Evolutionary conservation across 495 filamentous ascomycete genomes (phyloP).

Genomic region (Podospora australis): DNA sequence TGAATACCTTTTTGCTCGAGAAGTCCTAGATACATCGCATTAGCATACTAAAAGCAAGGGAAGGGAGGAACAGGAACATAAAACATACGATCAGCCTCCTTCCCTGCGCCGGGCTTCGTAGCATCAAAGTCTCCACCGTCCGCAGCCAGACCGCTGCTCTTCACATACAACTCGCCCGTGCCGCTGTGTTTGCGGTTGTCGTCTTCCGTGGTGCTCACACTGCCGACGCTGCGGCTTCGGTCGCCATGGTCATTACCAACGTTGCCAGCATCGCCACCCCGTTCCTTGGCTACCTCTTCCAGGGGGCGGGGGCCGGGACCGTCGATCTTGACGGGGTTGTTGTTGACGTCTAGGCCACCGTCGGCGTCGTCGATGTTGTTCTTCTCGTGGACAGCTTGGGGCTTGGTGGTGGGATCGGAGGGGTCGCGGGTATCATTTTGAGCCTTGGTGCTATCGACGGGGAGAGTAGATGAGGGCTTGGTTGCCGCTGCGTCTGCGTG

Average conservation of each 20-base stretch:
- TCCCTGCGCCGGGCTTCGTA: slow-evolving; percentile 52
- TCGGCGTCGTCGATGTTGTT: slow-evolving; percentile 25
- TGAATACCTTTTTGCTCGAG: slow-evolving; percentile 40
- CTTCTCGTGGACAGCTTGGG: slow-evolving; percentile 4
- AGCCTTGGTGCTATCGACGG: slow-evolving; percentile 28
- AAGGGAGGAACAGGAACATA: neutral
- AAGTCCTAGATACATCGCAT: slow-evolving; percentile 24
- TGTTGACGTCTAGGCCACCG: slow-evolving; percentile 14
- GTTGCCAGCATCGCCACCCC: slow-evolving; percentile 29
- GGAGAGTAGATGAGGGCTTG: slow-evolving; percentile 21
- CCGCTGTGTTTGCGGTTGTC: slow-evolving; percentile 34
- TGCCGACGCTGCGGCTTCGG: neutral
- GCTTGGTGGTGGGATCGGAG: slow-evolving; percentile 3
- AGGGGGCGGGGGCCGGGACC: slow-evolving; percentile 39
- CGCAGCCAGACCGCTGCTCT: slow-evolving; percentile 46
- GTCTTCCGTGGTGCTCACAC: slow-evolving; percentile 14
- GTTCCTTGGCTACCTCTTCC: slow-evolving; percentile 33
- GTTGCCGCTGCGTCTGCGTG: slow-evolving; percentile 19
- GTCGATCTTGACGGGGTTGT: slow-evolving; percentile 31
- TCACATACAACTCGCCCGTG: slow-evolving; percentile 53
- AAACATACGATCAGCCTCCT: slow-evolving; percentile 58
- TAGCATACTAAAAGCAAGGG: slow-evolving; percentile 3
- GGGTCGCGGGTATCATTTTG: slow-evolving; percentile 35
- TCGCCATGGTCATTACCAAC: neutral
- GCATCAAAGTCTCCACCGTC: slow-evolving; percentile 66